Conservation (phyloP, 768 basidiomycete genomes). For the Mycena chlorophos region DNA sequence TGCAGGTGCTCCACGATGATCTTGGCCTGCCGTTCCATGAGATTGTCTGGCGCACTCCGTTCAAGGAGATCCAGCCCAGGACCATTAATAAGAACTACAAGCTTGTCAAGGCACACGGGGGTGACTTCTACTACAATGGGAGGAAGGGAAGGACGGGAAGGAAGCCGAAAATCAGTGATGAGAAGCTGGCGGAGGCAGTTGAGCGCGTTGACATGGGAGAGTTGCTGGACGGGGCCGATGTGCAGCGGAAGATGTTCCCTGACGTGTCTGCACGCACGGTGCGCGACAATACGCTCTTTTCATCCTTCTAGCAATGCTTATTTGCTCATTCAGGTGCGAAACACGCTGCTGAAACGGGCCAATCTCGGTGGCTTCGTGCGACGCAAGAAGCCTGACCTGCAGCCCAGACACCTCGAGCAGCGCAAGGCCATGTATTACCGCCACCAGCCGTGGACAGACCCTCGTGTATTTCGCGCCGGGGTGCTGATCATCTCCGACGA, state of each 20-base stretch:
- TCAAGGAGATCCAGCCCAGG: background rate
- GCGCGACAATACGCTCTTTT: background rate
- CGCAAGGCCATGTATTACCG: background rate
- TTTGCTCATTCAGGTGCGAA: background rate
- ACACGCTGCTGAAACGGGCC: background rate
- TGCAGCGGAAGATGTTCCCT: background rate
- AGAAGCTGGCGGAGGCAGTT: background rate
- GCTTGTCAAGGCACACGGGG: background rate
- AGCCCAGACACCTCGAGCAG: background rate
- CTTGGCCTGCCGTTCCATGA: background rate
- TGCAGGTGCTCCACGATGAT: background rate
- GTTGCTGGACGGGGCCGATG: background rate
- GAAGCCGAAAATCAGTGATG: background rate
- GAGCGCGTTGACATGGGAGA: background rate
- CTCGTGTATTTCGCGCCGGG: background rate
- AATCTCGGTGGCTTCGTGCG: background rate
- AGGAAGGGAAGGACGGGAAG: background rate
- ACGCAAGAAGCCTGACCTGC: background rate
- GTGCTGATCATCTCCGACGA: slow-evolving; percentile 7
- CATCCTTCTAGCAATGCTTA: background rate
- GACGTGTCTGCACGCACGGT: background rate
- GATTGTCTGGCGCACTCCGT: background rate
- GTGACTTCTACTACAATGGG: background rate
- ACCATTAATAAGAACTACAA: background rate
- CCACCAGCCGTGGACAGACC: background rate